Evolutionary conservation across 495 filamentous ascomycete species (phyloP), one percentile per base, ranked within the genome.

Genomic region (Rusavskia elegans): DNA sequence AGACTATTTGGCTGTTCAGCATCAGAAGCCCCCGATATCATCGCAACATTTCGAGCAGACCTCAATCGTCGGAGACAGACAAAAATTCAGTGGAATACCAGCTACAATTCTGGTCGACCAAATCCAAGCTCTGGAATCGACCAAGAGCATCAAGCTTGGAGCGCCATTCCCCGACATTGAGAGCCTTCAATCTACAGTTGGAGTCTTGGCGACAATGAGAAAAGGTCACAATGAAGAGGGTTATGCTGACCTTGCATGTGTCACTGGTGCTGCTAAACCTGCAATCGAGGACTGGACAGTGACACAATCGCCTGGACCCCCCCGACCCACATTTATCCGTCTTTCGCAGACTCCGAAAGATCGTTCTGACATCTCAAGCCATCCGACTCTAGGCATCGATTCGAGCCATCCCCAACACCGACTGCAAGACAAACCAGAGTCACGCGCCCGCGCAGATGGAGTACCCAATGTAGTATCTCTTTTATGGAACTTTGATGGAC

Each of bases 391-490:
- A 16, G 44, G 44, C 8, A 5, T 25, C 21, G 44, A 46, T n/a
- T 23, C 44, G 8, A 46, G 17, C 23, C 44, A 29, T n/a, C 44
- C 44, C 7, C 44, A 46, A 23, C 21, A 46, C 21, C 21, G 44
- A 11, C 44, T 29, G 5, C 44, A 23, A 5, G 23, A 25, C 44
- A 5, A n/a, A 5, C 19, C 14, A 0, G 1, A 0, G 7, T 21
- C 19, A 23, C 14, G 16, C 41, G 7, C 13, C 45, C 20, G 45
- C 16, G 0, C 64, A 68, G 42, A 53, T 68, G 32, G 48, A 72
- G 45, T 70, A 68, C 45, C 71, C 67, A 0, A 67, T 74, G 0
- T 70, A 61, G 64, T 70, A 68, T 48, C 71, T 71, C 55, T 64
- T 71, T 49, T 72, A 71, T 41, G 67, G 65, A 6, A 66, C 57